Evolutionary conservation across 148 eudicot genomes (phyloP).

Genomic region (Gaultheria prostrata): DNA sequence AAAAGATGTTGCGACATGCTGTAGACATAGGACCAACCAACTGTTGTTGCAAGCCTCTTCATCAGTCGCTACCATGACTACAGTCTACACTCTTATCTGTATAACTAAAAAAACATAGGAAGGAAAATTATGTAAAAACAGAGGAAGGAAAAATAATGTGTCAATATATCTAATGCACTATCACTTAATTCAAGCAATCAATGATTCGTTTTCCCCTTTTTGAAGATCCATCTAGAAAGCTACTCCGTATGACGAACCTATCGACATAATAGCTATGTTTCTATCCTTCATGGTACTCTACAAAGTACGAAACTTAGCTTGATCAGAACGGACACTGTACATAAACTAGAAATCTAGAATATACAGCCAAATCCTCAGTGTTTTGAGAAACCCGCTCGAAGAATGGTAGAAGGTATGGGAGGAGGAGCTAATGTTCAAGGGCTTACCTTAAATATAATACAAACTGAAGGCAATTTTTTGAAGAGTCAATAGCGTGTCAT

Average conservation of each 20-base stretch:
- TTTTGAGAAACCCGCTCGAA: neutral
- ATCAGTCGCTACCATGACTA: neutral
- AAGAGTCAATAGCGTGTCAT: slow-evolving; percentile 24
- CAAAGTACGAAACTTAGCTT: neutral
- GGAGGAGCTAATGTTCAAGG: neutral
- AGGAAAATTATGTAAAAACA: no score
- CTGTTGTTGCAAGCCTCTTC: neutral
- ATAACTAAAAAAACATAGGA: neutral
- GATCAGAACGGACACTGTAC: neutral
- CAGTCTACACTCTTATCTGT: neutral
- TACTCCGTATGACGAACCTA: neutral
- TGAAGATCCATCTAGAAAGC: neutral
- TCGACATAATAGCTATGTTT: neutral
- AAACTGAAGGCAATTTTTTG: neutral
- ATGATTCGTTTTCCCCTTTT: neutral
- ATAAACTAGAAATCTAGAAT: neutral
- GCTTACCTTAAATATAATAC: slow-evolving; percentile 8
- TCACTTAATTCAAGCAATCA: neutral
- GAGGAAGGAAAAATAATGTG: neutral
- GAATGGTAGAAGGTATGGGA: neutral
- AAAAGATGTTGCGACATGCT: neutral
- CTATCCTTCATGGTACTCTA: neutral
- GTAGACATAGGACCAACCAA: neutral
- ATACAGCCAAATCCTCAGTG: neutral
- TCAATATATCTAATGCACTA: neutral